These are phyloP conservation scores for Chimonanthus praecox DNA, from an alignment of 164 flowering plant species.

Conservation along the genomic window DNA sequence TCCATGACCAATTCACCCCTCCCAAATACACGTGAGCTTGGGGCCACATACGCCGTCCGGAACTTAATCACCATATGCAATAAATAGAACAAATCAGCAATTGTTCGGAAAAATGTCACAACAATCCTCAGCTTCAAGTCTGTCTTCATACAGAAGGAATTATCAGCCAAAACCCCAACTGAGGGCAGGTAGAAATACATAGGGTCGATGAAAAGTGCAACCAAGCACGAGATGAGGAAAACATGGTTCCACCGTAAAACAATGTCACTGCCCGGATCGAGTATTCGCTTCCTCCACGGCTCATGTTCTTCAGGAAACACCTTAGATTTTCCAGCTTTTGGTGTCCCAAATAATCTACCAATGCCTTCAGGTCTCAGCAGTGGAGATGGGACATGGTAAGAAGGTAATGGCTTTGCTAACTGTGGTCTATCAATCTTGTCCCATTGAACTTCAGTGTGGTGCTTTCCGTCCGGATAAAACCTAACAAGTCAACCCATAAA, in stretches of 20 bases:
- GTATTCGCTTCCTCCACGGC: slow-evolving; percentile 52
- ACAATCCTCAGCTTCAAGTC: slow-evolving; percentile 60
- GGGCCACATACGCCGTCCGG: slow-evolving; percentile 81
- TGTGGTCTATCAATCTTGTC: slow-evolving; percentile 18
- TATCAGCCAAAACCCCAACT: slow-evolving; percentile 15
- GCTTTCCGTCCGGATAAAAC: slow-evolving; percentile 56
- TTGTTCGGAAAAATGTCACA: slow-evolving; percentile 62
- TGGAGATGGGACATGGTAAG: slow-evolving; percentile 31
- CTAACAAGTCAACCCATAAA: slow-evolving; percentile 25
- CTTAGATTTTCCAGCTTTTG: slow-evolving; percentile 36
- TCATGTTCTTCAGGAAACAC: slow-evolving; percentile 48
- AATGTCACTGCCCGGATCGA: slow-evolving; percentile 79
- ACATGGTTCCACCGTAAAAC: slow-evolving; percentile 72
- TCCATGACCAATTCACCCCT: slow-evolving; percentile 93
- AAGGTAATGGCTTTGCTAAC: slow-evolving; percentile 1
- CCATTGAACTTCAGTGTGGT: slow-evolving; percentile 28
- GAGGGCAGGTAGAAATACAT: slow-evolving; percentile 77
- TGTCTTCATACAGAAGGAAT: slow-evolving; percentile 42
- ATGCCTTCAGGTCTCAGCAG: slow-evolving; percentile 10
- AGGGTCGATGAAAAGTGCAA: slow-evolving; percentile 87
- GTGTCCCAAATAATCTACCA: slow-evolving; percentile 25
- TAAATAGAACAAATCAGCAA: slow-evolving; percentile 68
- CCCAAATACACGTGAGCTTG: slow-evolving; percentile 75
- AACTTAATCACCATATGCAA: slow-evolving; percentile 70
- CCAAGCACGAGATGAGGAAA: slow-evolving; percentile 69